Evolutionary conservation across 352 stramenopile species (phyloP).

Genomic region (Phytopythium boreale): DNA sequence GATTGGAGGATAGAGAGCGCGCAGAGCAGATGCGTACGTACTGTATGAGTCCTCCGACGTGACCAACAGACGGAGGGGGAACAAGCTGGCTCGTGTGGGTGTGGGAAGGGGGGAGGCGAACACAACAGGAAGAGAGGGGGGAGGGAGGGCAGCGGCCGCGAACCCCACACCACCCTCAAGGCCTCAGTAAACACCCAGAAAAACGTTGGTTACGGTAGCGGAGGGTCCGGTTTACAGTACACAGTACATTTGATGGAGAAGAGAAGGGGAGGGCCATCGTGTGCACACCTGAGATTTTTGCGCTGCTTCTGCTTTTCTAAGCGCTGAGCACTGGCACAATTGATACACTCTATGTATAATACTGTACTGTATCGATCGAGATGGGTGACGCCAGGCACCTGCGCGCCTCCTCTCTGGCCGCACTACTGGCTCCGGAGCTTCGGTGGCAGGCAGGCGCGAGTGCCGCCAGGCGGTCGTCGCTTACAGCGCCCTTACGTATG

Average conservation of each 20-base stretch:
- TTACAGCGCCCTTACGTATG: no score
- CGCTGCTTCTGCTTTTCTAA: background rate
- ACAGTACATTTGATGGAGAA: background rate
- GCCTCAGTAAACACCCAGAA: background rate
- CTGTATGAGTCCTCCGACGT: background rate
- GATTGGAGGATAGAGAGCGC: constrained; percentile 1
- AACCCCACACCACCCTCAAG: no score
- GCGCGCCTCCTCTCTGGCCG: background rate
- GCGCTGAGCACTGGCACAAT: background rate
- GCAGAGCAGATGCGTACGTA: background rate
- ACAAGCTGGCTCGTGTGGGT: background rate
- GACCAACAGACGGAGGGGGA: background rate
- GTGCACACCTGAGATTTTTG: constrained; percentile 5
- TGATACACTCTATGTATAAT: background rate
- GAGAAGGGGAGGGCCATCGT: background rate
- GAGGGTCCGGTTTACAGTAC: background rate
- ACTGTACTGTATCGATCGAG: background rate
- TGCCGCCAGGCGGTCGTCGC: background rate
- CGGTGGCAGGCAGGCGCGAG: background rate
- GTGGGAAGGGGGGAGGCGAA: background rate
- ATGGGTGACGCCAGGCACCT: constrained; percentile 1
- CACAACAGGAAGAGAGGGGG: background rate
- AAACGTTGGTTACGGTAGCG: background rate
- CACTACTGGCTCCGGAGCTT: background rate
- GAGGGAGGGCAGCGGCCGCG: no score